A percentile compares a stretch with the other conserved stretches of the same genome.
These are phyloP conservation scores for Schizonepeta tenuifolia DNA, from an alignment of 257 asterid genomes.

Conservation along the genomic window DNA sequence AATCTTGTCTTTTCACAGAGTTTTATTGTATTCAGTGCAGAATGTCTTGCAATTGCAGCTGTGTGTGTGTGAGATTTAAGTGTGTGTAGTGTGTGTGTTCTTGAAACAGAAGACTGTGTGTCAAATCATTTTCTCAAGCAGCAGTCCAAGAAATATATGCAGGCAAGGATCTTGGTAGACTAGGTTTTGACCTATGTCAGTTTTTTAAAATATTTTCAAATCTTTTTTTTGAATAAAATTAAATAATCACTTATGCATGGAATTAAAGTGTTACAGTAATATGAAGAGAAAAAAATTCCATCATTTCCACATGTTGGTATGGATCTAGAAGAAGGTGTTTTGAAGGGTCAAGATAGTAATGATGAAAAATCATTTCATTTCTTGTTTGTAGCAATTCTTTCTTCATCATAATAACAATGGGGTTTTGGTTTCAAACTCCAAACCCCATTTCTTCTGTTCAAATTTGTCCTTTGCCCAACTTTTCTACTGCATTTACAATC, in stretches of 20 bases:
- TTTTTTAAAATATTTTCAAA: background rate
- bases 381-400: constrained; percentile 30
- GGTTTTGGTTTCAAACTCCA: constrained; percentile 24
- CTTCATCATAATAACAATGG: constrained; percentile 24
- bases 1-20: constrained; percentile 38
- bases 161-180: constrained; percentile 33
- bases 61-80: background rate
- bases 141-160: constrained; percentile 34
- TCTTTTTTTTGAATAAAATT: background rate
- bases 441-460: constrained; percentile 31
- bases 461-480: constrained; percentile 38
- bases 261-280: background rate
- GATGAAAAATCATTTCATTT: constrained; percentile 29
- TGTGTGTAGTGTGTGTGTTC: constrained; percentile 14
- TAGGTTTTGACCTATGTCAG: constrained; percentile 43
- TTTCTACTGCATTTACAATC: constrained; percentile 41
- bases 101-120: constrained; percentile 32
- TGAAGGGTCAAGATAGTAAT: constrained; percentile 37
- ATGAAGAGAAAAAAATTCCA: background rate
- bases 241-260: constrained; percentile 21
- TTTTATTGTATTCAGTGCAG: constrained; percentile 54
- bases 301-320: constrained; percentile 20
- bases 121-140: constrained; percentile 42
- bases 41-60: constrained; percentile 34
- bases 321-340: background rate